A percentile compares a stretch with the other conserved stretches of the same genome.
Conservation (phyloP, 257 asterid genomes). For the Solanum chiquidenum region DNA sequence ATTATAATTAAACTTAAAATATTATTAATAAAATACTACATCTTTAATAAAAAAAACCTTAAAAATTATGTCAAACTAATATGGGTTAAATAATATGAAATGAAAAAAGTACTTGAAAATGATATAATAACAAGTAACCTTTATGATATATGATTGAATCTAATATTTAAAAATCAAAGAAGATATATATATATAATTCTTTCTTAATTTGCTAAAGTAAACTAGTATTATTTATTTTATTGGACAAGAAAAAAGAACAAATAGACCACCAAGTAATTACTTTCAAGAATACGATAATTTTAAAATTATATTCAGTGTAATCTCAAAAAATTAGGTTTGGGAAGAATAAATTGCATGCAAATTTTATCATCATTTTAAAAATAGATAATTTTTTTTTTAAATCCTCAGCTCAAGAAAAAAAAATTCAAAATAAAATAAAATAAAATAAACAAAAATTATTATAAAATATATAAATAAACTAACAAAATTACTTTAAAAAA, state of each 20-base stretch:
- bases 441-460: background rate
- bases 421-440: background rate
- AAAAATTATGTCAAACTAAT: background rate
- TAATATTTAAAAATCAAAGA: background rate
- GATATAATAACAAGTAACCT: background rate
- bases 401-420: background rate
- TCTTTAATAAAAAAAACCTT: background rate
- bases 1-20: too few species aligned
- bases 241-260: background rate
- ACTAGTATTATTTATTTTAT: too few species aligned
- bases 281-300: background rate
- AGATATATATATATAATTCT: too few species aligned
- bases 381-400: too few species aligned
- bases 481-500: background rate
- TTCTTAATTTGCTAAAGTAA: too few species aligned
- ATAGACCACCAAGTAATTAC: background rate
- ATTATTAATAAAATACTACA: too few species aligned
- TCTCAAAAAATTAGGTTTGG: too few species aligned
- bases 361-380: too few species aligned
- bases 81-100: too few species aligned
- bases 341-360: rapidly evolving
- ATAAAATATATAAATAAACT: background rate
- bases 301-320: too few species aligned
- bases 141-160: background rate
- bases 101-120: background rate